phyloP scores from a whole-genome alignment of 352 stramenopile species.

The Phytophthora syringae region DNA sequence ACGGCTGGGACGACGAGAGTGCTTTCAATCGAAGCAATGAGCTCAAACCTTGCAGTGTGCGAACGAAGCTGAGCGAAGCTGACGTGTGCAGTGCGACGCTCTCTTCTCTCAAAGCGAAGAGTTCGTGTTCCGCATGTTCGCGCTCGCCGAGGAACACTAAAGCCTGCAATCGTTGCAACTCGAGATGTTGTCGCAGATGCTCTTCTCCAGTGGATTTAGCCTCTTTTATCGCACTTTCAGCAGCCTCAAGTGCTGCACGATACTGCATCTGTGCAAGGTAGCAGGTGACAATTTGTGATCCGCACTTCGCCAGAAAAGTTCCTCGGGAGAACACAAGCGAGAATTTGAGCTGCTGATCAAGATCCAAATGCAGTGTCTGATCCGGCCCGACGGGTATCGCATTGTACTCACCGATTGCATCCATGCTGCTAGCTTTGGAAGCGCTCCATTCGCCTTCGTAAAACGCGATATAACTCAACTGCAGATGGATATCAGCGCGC shows the following conservation, averaged over 20 bases:
- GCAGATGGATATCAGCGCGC: constrained; percentile 42
- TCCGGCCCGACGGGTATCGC: constrained; percentile 15
- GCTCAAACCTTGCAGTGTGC: constrained; percentile 44
- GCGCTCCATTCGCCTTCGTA: constrained; percentile 42
- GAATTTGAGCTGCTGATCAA: constrained; percentile 54
- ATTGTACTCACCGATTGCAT: constrained; percentile 28
- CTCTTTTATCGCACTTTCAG: constrained; percentile 46
- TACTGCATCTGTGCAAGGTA: constrained; percentile 43
- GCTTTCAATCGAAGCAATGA: constrained; percentile 45
- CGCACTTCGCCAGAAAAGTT: constrained; percentile 49
- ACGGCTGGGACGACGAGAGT: constrained; percentile 16
- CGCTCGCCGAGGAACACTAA: constrained; percentile 46
- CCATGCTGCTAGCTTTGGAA: constrained; percentile 28
- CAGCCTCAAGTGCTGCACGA: constrained; percentile 32
- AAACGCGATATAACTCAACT: constrained; percentile 47
- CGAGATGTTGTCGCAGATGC: constrained; percentile 48
- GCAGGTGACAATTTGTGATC: constrained; percentile 45
- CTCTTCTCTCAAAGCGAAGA: constrained; percentile 35
- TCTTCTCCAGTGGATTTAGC: constrained; percentile 43
- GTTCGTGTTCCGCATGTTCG: constrained; percentile 28
- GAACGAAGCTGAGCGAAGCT: constrained; percentile 44
- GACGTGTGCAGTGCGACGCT: constrained; percentile 28
- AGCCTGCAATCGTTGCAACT: constrained; percentile 49
- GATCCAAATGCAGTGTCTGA: constrained; percentile 6
- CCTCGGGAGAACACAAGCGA: constrained; percentile 37